phyloP scores from a whole-genome alignment of 1,139 yeast species.

The Suzukiozyma palmioleophila region DNA sequence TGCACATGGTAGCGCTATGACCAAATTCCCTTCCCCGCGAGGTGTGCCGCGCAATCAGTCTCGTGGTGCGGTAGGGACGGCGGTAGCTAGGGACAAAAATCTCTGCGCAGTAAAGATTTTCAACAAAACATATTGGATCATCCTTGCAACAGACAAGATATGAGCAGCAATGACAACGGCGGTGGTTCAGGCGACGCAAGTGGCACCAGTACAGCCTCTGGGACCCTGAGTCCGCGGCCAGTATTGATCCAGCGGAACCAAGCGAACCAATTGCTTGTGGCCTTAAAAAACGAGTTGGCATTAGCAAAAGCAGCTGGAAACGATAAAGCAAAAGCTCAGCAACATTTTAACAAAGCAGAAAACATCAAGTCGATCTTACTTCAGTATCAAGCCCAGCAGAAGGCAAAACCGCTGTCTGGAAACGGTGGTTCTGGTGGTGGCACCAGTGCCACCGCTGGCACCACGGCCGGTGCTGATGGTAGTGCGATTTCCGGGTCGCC shows the following conservation, averaged over 20 bases:
- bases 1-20: not conserved
- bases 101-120: not conserved
- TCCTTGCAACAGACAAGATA: conserved; percentile 9
- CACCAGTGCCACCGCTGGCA: not conserved
- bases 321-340: conserved; percentile 60
- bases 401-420: conserved; percentile 11
- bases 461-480: conserved; percentile 7
- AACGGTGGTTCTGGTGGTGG: conserved; percentile 4
- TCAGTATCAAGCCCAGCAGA: conserved; percentile 39
- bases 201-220: conserved; percentile 3
- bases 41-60: no score
- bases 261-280: conserved; percentile 55
- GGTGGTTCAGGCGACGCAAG: not conserved
- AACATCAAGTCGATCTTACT: conserved; percentile 50
- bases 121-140: not conserved
- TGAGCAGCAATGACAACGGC: conserved; percentile 1
- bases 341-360: conserved; percentile 64
- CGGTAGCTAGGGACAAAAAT: no score
- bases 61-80: no score
- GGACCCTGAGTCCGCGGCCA: conserved; percentile 12
- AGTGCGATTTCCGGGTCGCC: conserved; percentile 4
- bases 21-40: no score
- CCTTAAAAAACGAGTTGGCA: conserved; percentile 57
- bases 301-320: conserved; percentile 51
- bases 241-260: conserved; percentile 46